Base-by-base conservation (phyloP, 139 green algal species). In the Chlamydomonas sp. region DNA sequence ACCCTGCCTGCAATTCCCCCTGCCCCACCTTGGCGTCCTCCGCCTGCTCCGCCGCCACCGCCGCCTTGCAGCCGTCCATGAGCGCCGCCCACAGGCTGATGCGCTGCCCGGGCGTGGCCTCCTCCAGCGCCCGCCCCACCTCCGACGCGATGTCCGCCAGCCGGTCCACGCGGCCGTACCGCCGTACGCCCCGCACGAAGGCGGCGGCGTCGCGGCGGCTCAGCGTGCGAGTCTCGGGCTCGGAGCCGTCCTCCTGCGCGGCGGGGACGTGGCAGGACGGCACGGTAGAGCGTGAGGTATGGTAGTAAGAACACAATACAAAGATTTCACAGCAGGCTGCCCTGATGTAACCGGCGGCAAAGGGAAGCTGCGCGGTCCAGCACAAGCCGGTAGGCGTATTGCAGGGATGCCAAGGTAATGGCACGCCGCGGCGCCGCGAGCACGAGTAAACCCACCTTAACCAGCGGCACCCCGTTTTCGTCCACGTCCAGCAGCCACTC, bases 141-240 rank as follows among this genome's bases (percentile, higher is more conserved):
- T 95, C 93, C 9, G 87, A 82, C 3, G 86, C 88, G 20, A 98
- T 94, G 31, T 87, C 82, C 3, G 88, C 80, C 12, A 94, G 66
- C 17, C 90, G 90, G 15, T 78, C 77, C 20, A 83, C 57, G 61
- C 93, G 84, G n/a, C 93, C 94, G 14, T 93, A 95, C 17, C 92
- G 94, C 76, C 91, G 88, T 74, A 94, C 95, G 0, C 88, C 95
- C 14, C 93, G 92, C 60, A 96, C 82, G 84, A 98, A 98, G 0
- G 91, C 89, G 8, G 82, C 83, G 0, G 96, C 96, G 77, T 98
- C 96, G 2, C 86, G 85, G 17, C 90, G 86, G 71, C 86, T 91
- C 15, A 97, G 74, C 8, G 87, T 83, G 84, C 88, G 87, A 18
- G 59, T 31, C 69, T 81, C 83, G 49, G 83, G 73, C 63, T 81